Percentiles rank a stretch among this genome's conserved stretches.
phyloP scores from a whole-genome alignment of 257 asterid species.

The Solanum tarijense region DNA sequence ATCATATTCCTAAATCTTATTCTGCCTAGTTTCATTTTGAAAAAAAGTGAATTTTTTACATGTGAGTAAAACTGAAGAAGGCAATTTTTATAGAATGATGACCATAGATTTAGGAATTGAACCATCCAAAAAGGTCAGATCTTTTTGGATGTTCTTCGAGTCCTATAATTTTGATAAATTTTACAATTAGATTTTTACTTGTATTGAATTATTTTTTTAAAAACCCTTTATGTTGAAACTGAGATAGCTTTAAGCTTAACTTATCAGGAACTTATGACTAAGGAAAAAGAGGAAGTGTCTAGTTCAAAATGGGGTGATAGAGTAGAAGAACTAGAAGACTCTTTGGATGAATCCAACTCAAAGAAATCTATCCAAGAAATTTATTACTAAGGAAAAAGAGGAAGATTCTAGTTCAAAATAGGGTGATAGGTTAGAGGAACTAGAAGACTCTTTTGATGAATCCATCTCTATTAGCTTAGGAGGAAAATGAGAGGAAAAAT shows the following conservation, averaged over 20 bases:
- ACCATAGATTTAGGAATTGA: neutral
- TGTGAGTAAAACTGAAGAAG: neutral
- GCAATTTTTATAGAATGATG: neutral
- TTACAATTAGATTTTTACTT: neutral
- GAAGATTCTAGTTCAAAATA: neutral
- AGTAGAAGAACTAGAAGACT: neutral
- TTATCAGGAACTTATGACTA: no score
- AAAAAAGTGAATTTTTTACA: neutral
- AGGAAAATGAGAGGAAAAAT: neutral
- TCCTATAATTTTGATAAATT: neutral
- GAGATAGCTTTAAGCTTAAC: neutral
- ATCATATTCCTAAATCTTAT: no score
- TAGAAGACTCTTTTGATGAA: neutral
- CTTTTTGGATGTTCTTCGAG: slow-evolving; percentile 1
- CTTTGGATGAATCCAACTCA: neutral
- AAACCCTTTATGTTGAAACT: neutral
- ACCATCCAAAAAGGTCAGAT: neutral
- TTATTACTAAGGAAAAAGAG: neutral
- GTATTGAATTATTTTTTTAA: neutral
- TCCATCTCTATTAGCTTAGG: neutral
- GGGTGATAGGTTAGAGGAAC: neutral
- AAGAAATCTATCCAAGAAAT: neutral
- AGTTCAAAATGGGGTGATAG: neutral
- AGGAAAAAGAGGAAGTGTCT: neutral
- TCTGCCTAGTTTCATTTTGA: neutral